Percentiles rank a stretch among this genome's conserved stretches.
phyloP scores from a whole-genome alignment of 176 grass and related monocot genomes.

The Aegilops longissima region DNA sequence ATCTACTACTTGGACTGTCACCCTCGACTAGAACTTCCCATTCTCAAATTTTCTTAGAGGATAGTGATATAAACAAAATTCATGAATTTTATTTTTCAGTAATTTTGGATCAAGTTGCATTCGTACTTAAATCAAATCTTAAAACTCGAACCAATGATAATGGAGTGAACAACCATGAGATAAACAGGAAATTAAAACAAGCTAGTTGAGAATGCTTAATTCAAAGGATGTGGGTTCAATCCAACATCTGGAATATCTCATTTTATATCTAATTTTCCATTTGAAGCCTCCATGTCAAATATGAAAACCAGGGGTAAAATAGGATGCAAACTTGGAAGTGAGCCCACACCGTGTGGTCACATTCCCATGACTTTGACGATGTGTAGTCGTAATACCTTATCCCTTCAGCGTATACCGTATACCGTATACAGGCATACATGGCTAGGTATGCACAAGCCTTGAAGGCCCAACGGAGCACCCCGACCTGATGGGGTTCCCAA shows the following conservation, averaged over 20 bases:
- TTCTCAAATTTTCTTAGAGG: not conserved
- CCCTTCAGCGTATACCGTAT: not conserved
- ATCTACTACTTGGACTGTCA: not conserved
- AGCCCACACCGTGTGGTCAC: not conserved
- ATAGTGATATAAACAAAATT: not conserved
- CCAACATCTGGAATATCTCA: not conserved
- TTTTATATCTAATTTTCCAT: constrained; percentile 3
- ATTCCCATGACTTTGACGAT: not conserved
- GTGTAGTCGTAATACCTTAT: not conserved
- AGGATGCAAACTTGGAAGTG: not conserved
- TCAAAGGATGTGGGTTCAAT: not conserved
- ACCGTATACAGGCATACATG: not conserved
- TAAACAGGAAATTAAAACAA: not conserved
- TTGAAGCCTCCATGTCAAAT: not conserved
- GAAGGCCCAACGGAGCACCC: not conserved
- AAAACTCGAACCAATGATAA: not conserved
- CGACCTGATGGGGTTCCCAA: not conserved
- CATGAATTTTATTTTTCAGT: not conserved
- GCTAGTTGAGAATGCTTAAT: not conserved
- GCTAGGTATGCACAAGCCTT: not conserved
- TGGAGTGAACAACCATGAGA: not conserved
- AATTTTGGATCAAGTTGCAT: not conserved
- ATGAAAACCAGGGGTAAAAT: not conserved
- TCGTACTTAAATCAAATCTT: not conserved
- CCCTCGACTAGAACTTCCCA: not conserved